Conservation (phyloP, 805 yeast genomes). For the Yarrowia yakushimensis region DNA sequence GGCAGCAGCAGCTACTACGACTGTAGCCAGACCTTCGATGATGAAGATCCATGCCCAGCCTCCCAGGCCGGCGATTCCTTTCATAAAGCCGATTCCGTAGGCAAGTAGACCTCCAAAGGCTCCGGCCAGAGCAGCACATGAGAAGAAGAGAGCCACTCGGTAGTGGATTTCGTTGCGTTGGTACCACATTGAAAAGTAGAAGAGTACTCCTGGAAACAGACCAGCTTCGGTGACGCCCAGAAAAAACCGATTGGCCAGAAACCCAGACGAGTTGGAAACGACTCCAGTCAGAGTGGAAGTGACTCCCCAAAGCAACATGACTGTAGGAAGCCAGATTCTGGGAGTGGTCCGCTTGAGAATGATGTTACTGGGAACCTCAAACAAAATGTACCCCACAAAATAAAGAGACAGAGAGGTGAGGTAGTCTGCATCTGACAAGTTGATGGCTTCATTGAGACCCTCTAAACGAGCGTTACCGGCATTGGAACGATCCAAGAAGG, state of each 20-base stretch:
- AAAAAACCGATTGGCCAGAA: slow-evolving; percentile 41
- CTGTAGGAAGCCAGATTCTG: slow-evolving; percentile 38
- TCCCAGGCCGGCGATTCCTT: slow-evolving; percentile 38
- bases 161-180: slow-evolving; percentile 41
- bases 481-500: slow-evolving; percentile 47
- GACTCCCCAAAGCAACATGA: slow-evolving; percentile 42
- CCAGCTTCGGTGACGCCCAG: slow-evolving; percentile 46
- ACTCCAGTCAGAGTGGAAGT: slow-evolving; percentile 39
- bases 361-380: slow-evolving; percentile 43
- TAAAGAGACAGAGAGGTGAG: slow-evolving; percentile 46
- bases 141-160: slow-evolving; percentile 41
- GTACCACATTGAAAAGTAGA: slow-evolving; percentile 43
- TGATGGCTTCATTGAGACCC: slow-evolving; percentile 43
- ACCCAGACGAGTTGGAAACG: slow-evolving; percentile 35
- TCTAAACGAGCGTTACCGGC: slow-evolving; percentile 49
- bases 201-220: slow-evolving; percentile 44
- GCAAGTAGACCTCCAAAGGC: slow-evolving; percentile 43
- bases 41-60: slow-evolving; percentile 45
- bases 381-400: slow-evolving; percentile 36
- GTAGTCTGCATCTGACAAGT: slow-evolving; percentile 44
- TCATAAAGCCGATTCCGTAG: slow-evolving; percentile 46
- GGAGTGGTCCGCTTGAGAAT: slow-evolving; percentile 41
- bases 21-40: slow-evolving; percentile 44
- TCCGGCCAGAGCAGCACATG: slow-evolving; percentile 41
- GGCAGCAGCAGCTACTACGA: slow-evolving; percentile 38